Evolutionary conservation across 768 basidiomycete genomes (phyloP), one percentile per base, ranked within the genome.

Genomic region (Paxillus rubicundulus): DNA sequence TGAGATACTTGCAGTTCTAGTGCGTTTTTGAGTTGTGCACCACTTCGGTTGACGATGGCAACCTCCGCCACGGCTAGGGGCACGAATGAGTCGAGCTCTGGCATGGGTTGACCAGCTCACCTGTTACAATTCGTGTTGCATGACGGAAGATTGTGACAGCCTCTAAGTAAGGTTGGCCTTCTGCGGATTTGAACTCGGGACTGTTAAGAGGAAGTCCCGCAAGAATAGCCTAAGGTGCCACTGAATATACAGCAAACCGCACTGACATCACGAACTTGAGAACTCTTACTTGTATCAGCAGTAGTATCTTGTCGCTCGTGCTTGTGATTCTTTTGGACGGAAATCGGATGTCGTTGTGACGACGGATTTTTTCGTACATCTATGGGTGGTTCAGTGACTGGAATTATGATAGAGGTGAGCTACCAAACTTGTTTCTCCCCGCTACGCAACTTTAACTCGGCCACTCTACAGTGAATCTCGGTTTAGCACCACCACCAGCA

Each of bases 271-370:
- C 34, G 24, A 52, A 39, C 4, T 24, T 24, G 5, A 5, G 10
- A 20, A 21, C 34, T 39, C 68, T 50, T 43, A 89, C 88, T 71
- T 96, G 93, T 5, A 92, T 82, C 38, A 93, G 72, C 6, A 95
- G 64, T 65, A 89, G 85, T 9, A 89, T 77, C 66, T 96, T 96
- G 65, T 96, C 91, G 4, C 76, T 68, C 0, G 85, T 78, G 56
- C 78, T 84, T 41, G 86, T 85, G 5, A 86, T 70, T 56, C 84
- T 90, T 68, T 83, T 84, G 5, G 87, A 67, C 40, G 82, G 77
- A 66, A 82, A 97, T 2, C 92, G 85, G 52, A 95, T 89, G 54
- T 92, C 92, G n/a, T 76, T 74, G 51, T 90, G 83, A 45, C 72
- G 76, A 50, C 82, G 77, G 40, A 93, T 75, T 61, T 80, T 85